Evolutionary conservation across 106 monocot genomes (phyloP).

Genomic region (Chionographis japonica): DNA sequence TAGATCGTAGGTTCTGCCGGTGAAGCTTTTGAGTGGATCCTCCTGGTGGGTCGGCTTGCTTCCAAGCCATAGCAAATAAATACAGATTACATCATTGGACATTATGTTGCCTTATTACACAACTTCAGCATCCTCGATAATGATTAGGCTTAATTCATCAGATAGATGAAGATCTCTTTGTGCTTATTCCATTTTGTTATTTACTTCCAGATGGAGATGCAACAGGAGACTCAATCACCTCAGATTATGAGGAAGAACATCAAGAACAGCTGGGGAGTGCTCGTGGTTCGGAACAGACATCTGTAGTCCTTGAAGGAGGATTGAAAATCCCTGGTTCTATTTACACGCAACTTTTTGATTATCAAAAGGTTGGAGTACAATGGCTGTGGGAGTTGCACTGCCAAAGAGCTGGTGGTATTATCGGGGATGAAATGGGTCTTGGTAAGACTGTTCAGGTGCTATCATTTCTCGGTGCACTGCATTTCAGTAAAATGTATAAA

Average conservation of each 20-base stretch:
- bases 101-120: too few species aligned
- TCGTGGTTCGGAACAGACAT: conserved; percentile 17
- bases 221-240: conserved; percentile 11
- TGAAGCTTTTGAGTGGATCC: too few species aligned
- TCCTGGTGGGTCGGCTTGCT: too few species aligned
- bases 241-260: conserved; percentile 40
- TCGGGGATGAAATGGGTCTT: conserved; percentile 98
- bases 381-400: conserved; percentile 99
- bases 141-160: too few species aligned
- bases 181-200: background rate
- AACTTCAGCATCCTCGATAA: too few species aligned
- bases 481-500: conserved; percentile 81
- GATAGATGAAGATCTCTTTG: too few species aligned
- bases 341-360: conserved; percentile 80
- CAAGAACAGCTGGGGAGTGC: conserved; percentile 21
- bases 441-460: conserved; percentile 91
- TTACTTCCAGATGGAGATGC: conserved; percentile 36
- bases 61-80: too few species aligned
- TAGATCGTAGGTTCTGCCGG: too few species aligned
- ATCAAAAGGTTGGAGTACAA: conserved; percentile 95
- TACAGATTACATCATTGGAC: too few species aligned
- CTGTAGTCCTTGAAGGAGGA: conserved; percentile 82
- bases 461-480: conserved; percentile 83
- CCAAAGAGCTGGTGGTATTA: conserved; percentile 93
- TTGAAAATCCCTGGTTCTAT: conserved; percentile 66